A percentile compares a stretch with the other conserved stretches of the same genome.
phyloP scores from a whole-genome alignment of 1,139 yeast genomes.

The Blastobotrys malaysiensis region DNA sequence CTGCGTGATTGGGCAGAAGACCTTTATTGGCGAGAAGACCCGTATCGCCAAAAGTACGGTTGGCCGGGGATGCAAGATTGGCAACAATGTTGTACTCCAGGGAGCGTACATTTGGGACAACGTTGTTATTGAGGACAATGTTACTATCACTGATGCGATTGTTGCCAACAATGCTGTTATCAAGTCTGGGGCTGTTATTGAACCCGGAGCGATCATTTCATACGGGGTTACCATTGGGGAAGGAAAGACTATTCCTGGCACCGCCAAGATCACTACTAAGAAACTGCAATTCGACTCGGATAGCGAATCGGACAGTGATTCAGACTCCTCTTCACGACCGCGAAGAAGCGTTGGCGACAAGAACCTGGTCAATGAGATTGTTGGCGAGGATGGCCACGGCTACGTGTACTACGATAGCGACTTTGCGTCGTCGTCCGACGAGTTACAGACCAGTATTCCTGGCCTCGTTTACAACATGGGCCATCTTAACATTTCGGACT shows the following conservation, averaged over 20 bases:
- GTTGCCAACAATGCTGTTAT: slow-evolving; percentile 61
- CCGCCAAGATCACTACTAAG: slow-evolving; percentile 18
- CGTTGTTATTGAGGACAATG: slow-evolving; percentile 62
- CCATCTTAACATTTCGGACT: slow-evolving; percentile 68
- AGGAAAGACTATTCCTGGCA: slow-evolving; percentile 23
- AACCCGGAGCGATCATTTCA: slow-evolving; percentile 77
- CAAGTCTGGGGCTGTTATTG: slow-evolving; percentile 46
- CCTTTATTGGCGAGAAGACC: slow-evolving; percentile 58
- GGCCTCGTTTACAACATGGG: slow-evolving; percentile 54
- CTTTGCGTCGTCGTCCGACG: slow-evolving; percentile 41
- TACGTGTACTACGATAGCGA: slow-evolving; percentile 47
- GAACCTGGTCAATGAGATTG: slow-evolving; percentile 29
- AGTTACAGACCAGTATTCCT: slow-evolving; percentile 37
- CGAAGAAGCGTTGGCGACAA: slow-evolving; percentile 12
- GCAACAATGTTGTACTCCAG: slow-evolving; percentile 62
- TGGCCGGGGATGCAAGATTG: slow-evolving; percentile 82
- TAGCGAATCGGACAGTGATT: slow-evolving; percentile 27
- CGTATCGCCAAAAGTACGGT: slow-evolving; percentile 60
- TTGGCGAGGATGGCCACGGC: slow-evolving; percentile 60
- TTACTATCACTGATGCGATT: slow-evolving; percentile 54
- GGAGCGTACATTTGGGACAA: slow-evolving; percentile 88
- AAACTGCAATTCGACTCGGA: slow-evolving; percentile 20
- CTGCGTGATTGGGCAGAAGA: slow-evolving; percentile 70
- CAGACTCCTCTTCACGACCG: slow-evolving; percentile 8
- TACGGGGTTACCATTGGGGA: slow-evolving; percentile 63